These are phyloP conservation scores for Boletus barrowsii DNA, from an alignment of 768 basidiomycete genomes.

Conservation along the genomic window DNA sequence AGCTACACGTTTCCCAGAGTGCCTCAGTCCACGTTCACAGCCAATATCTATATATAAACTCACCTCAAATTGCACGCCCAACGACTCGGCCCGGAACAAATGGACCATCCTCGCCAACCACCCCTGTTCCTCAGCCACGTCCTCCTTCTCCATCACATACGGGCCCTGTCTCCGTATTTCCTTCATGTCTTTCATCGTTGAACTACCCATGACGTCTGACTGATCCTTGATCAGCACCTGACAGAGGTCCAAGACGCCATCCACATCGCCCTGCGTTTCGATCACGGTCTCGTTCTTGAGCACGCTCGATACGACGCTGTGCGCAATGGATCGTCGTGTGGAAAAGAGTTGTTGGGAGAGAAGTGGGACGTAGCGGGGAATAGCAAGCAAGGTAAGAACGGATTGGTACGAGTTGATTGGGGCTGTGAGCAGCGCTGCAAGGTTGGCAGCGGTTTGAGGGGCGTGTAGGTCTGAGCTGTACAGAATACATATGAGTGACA, in stretches of 20 bases:
- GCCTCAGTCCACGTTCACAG: neutral
- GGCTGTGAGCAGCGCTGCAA: conserved; percentile 87
- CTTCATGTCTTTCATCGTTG: conserved; percentile 30
- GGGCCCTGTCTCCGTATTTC: conserved; percentile 57
- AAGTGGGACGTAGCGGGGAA: conserved; percentile 84
- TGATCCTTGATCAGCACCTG: conserved; percentile 90
- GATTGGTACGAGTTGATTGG: conserved; percentile 97
- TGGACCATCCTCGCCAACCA: conserved; percentile 99
- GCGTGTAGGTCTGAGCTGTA: conserved; percentile 83
- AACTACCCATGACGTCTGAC: conserved; percentile 47
- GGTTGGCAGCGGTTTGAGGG: conserved; percentile 82
- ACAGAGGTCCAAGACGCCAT: conserved; percentile 89
- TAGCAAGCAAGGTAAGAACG: conserved; percentile 93
- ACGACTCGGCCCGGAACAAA: conserved; percentile 82
- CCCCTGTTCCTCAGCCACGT: conserved; percentile 97
- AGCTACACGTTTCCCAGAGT: conserved; percentile 46
- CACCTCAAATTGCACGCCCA: conserved; percentile 90
- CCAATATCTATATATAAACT: conserved; percentile 13
- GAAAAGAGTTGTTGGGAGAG: conserved; percentile 84
- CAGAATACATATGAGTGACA: neutral
- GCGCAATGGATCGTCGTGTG: conserved; percentile 88
- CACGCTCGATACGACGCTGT: conserved; percentile 90
- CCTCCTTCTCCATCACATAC: conserved; percentile 71
- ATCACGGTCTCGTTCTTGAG: conserved; percentile 96
- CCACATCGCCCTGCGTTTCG: conserved; percentile 90